phyloP scores from a whole-genome alignment of 345 rosid genomes.

The Populus simonii region DNA sequence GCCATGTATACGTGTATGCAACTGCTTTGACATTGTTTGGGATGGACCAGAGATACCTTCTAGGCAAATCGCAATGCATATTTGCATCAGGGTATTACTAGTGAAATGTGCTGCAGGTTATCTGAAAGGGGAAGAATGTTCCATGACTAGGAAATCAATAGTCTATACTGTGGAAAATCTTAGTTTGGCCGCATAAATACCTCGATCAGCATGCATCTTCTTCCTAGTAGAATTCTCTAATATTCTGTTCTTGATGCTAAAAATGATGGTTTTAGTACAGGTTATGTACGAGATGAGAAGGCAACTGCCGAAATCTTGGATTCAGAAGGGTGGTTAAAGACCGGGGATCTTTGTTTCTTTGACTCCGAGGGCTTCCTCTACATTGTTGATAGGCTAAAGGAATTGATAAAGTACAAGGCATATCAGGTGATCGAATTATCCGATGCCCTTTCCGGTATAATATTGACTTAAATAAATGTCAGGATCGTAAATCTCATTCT shows the following conservation, averaged over 20 bases:
- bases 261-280: slow-evolving; percentile 35
- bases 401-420: slow-evolving; percentile 89
- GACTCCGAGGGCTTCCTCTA: slow-evolving; percentile 68
- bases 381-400: slow-evolving; percentile 85
- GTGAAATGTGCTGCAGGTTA: no score
- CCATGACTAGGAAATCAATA: no score
- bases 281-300: slow-evolving; percentile 77
- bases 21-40: no score
- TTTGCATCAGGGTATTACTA: no score
- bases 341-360: slow-evolving; percentile 86
- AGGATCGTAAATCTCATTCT: background rate
- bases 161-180: background rate
- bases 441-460: background rate
- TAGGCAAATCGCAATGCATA: no score
- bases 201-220: background rate
- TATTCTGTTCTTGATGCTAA: slow-evolving; percentile 2
- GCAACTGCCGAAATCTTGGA: slow-evolving; percentile 86
- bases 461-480: background rate
- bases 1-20: no score
- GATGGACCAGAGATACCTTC: no score
- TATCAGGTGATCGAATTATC: slow-evolving; percentile 59
- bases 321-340: slow-evolving; percentile 85
- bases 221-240: background rate
- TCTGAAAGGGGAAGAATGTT: no score
- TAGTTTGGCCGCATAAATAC: background rate